These are phyloP conservation scores for Fusarium xyrophilum DNA, from an alignment of 2,329 filamentous ascomycete genomes.

Conservation along the genomic window DNA sequence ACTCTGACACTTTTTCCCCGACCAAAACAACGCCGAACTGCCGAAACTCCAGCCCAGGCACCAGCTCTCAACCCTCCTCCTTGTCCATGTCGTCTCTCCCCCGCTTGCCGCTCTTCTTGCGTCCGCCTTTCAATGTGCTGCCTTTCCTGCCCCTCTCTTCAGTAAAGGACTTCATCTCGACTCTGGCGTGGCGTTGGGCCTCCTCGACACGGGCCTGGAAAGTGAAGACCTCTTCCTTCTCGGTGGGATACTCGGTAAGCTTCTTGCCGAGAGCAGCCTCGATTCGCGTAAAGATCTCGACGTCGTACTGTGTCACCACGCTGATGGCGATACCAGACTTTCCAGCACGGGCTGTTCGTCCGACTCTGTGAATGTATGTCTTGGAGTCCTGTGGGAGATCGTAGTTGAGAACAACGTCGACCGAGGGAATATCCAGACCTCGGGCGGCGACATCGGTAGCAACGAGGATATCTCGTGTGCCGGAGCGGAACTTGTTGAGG, in stretches of 20 bases:
- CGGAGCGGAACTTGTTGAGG: conserved; percentile 85
- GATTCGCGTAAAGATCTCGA: conserved; percentile 81
- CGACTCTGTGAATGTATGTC: conserved; percentile 90
- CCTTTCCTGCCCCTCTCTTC: conserved; percentile 70
- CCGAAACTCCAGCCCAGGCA: conserved; percentile 11
- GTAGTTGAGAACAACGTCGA: conserved; percentile 86
- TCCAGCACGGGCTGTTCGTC: conserved; percentile 85
- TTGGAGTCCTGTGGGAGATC: conserved; percentile 86
- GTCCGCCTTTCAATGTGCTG: conserved; percentile 47
- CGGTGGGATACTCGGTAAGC: conserved; percentile 70
- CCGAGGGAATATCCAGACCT: conserved; percentile 91
- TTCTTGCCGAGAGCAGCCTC: conserved; percentile 83
- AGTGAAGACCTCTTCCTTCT: conserved; percentile 85
- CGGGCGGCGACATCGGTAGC: conserved; percentile 94
- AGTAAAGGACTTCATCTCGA: conserved; percentile 80
- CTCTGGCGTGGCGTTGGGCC: conserved; percentile 79
- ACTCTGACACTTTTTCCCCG: conserved; percentile 19
- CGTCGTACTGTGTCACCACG: conserved; percentile 86
- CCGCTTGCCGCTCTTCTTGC: conserved; percentile 55
- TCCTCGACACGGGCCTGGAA: conserved; percentile 80
- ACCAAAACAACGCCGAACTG: conserved; percentile 25
- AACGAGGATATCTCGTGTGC: conserved; percentile 83
- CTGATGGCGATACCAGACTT: conserved; percentile 83
- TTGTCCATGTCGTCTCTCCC: conserved; percentile 71
- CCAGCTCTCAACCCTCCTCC: conserved; percentile 67